phyloP scores from a whole-genome alignment of 306 rosid genomes.

The Canavalia gladiata region DNA sequence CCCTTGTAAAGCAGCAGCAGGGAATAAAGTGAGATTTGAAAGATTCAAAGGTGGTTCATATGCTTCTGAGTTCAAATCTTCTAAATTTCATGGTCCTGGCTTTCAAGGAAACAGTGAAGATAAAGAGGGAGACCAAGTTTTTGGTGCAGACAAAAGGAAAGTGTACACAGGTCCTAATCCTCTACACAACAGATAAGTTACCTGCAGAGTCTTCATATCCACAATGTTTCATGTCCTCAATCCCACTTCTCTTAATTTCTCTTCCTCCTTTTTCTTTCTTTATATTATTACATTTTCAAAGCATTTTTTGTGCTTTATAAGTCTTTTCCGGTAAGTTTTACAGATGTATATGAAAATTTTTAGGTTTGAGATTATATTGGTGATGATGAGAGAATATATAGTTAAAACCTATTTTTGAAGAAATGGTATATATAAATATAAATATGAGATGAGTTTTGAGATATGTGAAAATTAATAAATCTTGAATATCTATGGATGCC shows the following conservation, averaged over 20 bases:
- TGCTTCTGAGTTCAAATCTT: slow-evolving; percentile 45
- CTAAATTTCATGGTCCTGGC: slow-evolving; percentile 41
- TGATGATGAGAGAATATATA: slow-evolving; percentile 48
- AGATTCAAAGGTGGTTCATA: slow-evolving; percentile 49
- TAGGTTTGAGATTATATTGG: slow-evolving; percentile 59
- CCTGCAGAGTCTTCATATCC: slow-evolving; percentile 19
- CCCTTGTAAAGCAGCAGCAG: slow-evolving; percentile 60
- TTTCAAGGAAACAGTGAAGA: slow-evolving; percentile 41
- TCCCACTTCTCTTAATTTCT: slow-evolving; percentile 40
- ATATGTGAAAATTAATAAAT: neutral
- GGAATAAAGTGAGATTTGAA: slow-evolving; percentile 45
- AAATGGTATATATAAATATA: slow-evolving; percentile 39
- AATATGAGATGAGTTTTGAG: slow-evolving; percentile 31
- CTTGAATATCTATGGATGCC: neutral
- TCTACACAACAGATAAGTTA: slow-evolving; percentile 86
- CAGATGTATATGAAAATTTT: slow-evolving; percentile 63
- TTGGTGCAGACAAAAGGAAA: slow-evolving; percentile 79
- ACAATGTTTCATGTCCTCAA: slow-evolving; percentile 30
- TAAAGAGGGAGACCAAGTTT: slow-evolving; percentile 52
- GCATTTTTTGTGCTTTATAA: slow-evolving; percentile 56
- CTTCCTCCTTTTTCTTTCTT: neutral
- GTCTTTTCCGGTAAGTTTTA: slow-evolving; percentile 49
- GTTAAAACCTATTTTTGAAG: slow-evolving; percentile 47
- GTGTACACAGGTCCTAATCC: slow-evolving; percentile 94
- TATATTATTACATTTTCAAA: slow-evolving; percentile 44